Base-by-base conservation (phyloP, 1,139 yeast genomes). In the Sugiyamaella paludigena region DNA sequence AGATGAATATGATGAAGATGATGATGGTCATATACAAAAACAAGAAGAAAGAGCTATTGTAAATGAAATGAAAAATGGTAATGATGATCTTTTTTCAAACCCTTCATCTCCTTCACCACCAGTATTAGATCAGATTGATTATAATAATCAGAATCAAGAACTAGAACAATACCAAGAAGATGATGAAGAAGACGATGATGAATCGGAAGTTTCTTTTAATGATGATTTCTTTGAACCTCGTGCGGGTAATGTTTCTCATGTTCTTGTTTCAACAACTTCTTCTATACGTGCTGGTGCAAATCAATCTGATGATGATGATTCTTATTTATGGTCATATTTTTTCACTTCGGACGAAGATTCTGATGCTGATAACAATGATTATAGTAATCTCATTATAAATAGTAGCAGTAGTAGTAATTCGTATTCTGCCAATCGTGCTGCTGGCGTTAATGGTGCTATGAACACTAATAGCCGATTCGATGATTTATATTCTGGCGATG, bases 401-500 rank as follows among this genome's bases (percentile, higher is more conserved):
- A 31, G 36, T 19, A 36, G 35, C 16, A 39, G 29, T 19, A 15
- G 38, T 6, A 33, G 28, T 27, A 19, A 19, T 19, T 19, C 24
- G 5, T 19, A 19, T 19, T 19, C 24, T 19, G 24, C 24, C 24
- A 19, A 19, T 19, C 24, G 24, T 4, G 24, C 5, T 19, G 12
- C 29, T 37, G 40, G 31, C 16, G 31, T 40, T 33, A 42, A 40
- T 29, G 26, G 30, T 37, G 43, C 37, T 36, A 36, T 48, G 33
- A 30, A 33, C 27, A 43, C 37, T 15, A 19, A 40, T 32, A 51
- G 41, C 39, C 50, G 32, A 67, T 61, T 45, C 63, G 45, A 45
- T 10, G 74, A 72, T 55, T 58, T 49, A 12, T 63, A 63, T 39
- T 67, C 72, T 30, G 95, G 92, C 40, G 96, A 91, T 59, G 87